Percentiles rank a stretch among this genome's conserved stretches.
Conservation (phyloP, 1,284 basidiomycete genomes). For the Phellopilus nigrolimitatus region DNA sequence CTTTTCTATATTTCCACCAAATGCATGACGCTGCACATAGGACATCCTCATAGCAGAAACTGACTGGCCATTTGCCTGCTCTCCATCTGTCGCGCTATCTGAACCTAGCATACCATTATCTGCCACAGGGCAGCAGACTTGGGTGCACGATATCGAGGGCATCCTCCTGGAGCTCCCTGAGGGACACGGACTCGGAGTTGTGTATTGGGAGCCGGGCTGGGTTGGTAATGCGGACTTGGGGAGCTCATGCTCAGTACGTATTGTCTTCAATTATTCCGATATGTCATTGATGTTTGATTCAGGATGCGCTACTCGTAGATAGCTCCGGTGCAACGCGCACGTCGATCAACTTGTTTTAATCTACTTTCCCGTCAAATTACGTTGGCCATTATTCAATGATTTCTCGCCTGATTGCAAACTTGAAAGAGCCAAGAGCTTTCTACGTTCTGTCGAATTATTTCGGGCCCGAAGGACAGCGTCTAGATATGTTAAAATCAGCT, state of each 20-base stretch:
- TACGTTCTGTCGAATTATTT: no score
- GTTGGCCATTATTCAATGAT: no score
- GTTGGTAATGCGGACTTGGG: constrained; percentile 54
- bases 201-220: constrained; percentile 66
- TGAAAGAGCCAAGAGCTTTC: no score
- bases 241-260: constrained; percentile 47
- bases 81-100: constrained; percentile 41
- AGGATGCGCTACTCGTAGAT: constrained; percentile 34
- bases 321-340: constrained; percentile 29
- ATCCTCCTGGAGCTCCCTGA: constrained; percentile 43
- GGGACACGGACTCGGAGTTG: constrained; percentile 41
- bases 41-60: constrained; percentile 59
- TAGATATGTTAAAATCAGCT: no score
- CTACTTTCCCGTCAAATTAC: neutral
- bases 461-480: no score
- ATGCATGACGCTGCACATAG: constrained; percentile 25
- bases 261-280: neutral
- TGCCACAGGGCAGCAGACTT: constrained; percentile 47
- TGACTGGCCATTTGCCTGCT: constrained; percentile 55
- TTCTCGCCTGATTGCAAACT: no score
- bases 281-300: neutral
- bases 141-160: constrained; percentile 47
- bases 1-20: neutral
- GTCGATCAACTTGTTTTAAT: constrained; percentile 27
- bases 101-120: constrained; percentile 47